These are phyloP conservation scores for Miamiensis avidus DNA, from an alignment of 169 alveolate genomes.

Conservation along the genomic window DNA sequence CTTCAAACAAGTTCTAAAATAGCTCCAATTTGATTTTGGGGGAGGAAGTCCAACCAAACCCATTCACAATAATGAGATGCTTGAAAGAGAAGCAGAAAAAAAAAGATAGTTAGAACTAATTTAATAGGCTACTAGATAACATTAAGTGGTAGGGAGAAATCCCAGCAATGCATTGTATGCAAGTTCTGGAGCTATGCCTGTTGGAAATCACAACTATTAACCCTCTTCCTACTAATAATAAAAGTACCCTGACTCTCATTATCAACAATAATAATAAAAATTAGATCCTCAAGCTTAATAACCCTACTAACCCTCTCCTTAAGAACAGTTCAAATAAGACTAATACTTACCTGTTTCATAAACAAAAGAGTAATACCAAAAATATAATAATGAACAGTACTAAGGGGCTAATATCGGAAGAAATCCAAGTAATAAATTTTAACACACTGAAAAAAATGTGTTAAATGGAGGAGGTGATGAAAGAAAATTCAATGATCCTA, in stretches of 20 bases:
- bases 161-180: neutral
- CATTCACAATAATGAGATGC: neutral
- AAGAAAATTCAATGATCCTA: no score
- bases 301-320: neutral
- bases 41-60: neutral
- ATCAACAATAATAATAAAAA: neutral
- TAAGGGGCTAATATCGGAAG: neutral
- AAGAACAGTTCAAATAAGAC: no score
- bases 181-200: neutral
- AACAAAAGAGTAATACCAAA: no score
- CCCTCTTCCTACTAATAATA: neutral
- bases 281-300: neutral
- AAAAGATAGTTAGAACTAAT: neutral
- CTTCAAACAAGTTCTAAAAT: neutral
- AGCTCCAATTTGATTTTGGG: neutral
- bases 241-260: neutral
- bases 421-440: neutral
- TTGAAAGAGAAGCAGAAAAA: neutral
- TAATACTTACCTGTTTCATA: neutral
- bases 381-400: no score
- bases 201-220: neutral
- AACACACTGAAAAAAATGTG: neutral
- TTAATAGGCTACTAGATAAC: neutral
- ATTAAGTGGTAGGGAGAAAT: neutral
- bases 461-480: neutral